Percentiles rank a stretch among this genome's conserved stretches.
Conservation (phyloP, 169 alveolate species). For the Cryptosporidium xiaoi region DNA sequence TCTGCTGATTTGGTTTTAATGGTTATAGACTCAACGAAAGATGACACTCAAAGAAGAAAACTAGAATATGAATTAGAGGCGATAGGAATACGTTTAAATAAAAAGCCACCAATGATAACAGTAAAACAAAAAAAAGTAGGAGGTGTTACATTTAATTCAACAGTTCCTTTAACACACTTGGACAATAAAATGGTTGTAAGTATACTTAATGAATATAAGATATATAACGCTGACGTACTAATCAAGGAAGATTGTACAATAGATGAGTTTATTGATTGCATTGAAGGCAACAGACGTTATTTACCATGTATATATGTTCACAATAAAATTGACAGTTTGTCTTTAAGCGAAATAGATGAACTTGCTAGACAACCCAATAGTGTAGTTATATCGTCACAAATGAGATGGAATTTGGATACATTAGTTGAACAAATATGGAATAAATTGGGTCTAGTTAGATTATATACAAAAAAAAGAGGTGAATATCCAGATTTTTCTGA, state of each 20-base stretch:
- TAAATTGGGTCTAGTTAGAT: conserved; percentile 87
- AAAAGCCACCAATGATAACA: conserved; percentile 85
- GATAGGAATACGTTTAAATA: conserved; percentile 89
- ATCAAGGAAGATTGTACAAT: conserved; percentile 87
- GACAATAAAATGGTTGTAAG: conserved; percentile 85
- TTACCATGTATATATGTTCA: conserved; percentile 91
- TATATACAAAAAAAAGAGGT: conserved; percentile 90
- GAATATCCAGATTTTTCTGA: conserved; percentile 87
- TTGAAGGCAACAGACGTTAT: conserved; percentile 93
- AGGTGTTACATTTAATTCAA: conserved; percentile 84
- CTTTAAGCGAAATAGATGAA: conserved; percentile 89
- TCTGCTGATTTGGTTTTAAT: conserved; percentile 87
- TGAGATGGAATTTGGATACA: conserved; percentile 84
- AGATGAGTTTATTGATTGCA: conserved; percentile 90
- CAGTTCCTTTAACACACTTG: conserved; percentile 85
- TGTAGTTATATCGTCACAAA: conserved; percentile 85
- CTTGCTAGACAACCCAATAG: conserved; percentile 83
- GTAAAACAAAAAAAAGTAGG: conserved; percentile 85
- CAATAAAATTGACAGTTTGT: conserved; percentile 91
- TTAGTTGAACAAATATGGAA: conserved; percentile 89
- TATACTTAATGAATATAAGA: conserved; percentile 87
- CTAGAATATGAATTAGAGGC: conserved; percentile 86
- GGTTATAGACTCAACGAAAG: conserved; percentile 80
- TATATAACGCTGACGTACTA: conserved; percentile 87
- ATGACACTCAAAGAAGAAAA: conserved; percentile 87